phyloP scores from a whole-genome alignment of 2,329 filamentous ascomycete genomes.

The Ophiostoma ips region DNA sequence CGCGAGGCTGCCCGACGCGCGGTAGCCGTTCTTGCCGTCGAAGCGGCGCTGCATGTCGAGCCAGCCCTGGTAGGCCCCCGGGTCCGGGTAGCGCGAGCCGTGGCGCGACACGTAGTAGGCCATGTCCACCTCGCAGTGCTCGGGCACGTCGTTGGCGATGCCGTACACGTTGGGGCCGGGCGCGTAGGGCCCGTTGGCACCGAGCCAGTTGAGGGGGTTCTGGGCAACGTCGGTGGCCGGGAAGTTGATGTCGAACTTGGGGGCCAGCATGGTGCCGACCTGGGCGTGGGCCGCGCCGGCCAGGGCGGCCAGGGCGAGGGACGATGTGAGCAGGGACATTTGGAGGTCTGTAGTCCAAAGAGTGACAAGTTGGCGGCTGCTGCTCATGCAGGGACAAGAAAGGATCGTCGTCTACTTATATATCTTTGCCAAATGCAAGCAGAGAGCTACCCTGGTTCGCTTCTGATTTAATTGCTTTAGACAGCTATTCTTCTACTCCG shows the following conservation, averaged over 20 bases:
- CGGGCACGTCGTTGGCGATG: constrained; percentile 39
- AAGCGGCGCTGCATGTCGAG: constrained; percentile 33
- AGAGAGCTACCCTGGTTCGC: too few species aligned
- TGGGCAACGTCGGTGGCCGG: constrained; percentile 15
- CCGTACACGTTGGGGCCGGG: constrained; percentile 38
- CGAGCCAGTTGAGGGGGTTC: constrained; percentile 31
- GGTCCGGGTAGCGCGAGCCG: constrained; percentile 49
- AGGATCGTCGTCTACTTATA: background rate
- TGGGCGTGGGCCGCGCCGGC: constrained; percentile 11
- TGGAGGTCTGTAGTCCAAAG: background rate
- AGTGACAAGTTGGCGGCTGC: background rate
- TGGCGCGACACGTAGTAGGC: constrained; percentile 46
- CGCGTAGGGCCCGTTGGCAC: constrained; percentile 40
- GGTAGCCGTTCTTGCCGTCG: constrained; percentile 34
- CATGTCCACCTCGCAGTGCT: constrained; percentile 44
- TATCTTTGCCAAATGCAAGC: background rate
- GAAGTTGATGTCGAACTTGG: constrained; percentile 16
- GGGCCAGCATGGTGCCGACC: constrained; percentile 14
- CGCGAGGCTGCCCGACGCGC: constrained; percentile 34
- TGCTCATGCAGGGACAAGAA: background rate
- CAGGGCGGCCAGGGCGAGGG: constrained; percentile 8
- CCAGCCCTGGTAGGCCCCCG: constrained; percentile 46
- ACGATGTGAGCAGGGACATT: background rate
- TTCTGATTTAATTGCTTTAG: too few species aligned
- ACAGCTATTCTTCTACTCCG: background rate